Evolutionary conservation across 768 basidiomycete species (phyloP).

Genomic region (Tubosaeta sp.): DNA sequence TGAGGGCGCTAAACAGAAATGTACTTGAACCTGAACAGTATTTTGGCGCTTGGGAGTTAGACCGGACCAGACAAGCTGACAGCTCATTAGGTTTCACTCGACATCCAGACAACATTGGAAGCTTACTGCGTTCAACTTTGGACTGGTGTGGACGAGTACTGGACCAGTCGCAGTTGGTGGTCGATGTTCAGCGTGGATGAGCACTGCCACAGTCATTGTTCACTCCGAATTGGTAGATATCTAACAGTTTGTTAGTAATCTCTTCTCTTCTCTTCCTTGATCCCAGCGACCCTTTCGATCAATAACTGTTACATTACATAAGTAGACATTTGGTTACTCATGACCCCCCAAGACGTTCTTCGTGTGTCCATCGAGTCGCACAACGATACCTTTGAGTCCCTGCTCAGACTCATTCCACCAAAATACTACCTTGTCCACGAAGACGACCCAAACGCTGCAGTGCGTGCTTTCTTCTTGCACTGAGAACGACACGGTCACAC

Average conservation of each 20-base stretch:
- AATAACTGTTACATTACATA: neutral
- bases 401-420: constrained; percentile 83
- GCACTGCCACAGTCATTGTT: neutral
- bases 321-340: neutral
- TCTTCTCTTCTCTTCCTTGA: neutral
- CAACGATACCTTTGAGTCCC: constrained; percentile 79
- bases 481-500: neutral
- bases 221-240: too few relatives aligned
- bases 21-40: constrained; percentile 4
- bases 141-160: too few relatives aligned
- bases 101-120: neutral
- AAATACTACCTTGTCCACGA: constrained; percentile 67
- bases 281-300: neutral
- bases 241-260: too few relatives aligned
- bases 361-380: constrained; percentile 71
- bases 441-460: constrained; percentile 5
- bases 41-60: too few relatives aligned
- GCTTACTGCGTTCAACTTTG: too few relatives aligned
- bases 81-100: constrained; percentile 1
- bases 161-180: neutral
- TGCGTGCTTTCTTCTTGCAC: constrained; percentile 6
- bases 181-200: neutral
- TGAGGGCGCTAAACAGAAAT: neutral
- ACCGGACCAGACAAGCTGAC: constrained; percentile 8
- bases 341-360: constrained; percentile 44